These are phyloP conservation scores for Nakataea oryzae DNA, from an alignment of 2,329 filamentous ascomycete genomes.

Conservation along the genomic window DNA sequence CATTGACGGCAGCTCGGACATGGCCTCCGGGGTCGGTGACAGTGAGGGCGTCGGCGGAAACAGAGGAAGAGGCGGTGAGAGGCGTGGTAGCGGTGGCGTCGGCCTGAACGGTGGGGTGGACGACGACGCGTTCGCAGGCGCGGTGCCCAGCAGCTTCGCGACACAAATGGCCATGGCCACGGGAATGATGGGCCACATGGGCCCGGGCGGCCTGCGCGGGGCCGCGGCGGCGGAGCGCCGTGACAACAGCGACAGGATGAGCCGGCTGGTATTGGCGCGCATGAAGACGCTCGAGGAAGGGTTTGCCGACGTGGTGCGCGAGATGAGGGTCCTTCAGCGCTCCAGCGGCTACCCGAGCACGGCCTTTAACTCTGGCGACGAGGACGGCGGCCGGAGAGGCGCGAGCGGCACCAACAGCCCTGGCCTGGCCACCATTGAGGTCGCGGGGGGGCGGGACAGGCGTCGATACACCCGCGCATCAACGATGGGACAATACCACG, in stretches of 20 bases:
- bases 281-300: conserved; percentile 93
- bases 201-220: conserved; percentile 19
- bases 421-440: conserved; percentile 18
- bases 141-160: conserved; percentile 65
- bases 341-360: conserved; percentile 32
- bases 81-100: background rate
- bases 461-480: background rate
- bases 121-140: conserved; percentile 42
- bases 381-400: conserved; percentile 17
- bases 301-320: conserved; percentile 75
- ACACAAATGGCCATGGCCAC: conserved; percentile 70
- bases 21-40: conserved; percentile 47
- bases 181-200: conserved; percentile 44
- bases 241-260: conserved; percentile 53
- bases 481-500: conserved; percentile 12
- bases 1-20: conserved; percentile 50
- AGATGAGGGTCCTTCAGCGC: conserved; percentile 55
- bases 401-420: conserved; percentile 6
- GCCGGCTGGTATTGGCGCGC: conserved; percentile 70
- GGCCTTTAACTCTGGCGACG: conserved; percentile 39
- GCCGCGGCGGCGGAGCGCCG: conserved; percentile 24
- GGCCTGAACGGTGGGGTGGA: conserved; percentile 19
- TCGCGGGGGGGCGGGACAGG: conserved; percentile 18
- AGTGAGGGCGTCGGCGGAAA: background rate
- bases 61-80: background rate